Base-by-base conservation (phyloP, 805 yeast genomes). In the Jamesozyma rosinii region DNA sequence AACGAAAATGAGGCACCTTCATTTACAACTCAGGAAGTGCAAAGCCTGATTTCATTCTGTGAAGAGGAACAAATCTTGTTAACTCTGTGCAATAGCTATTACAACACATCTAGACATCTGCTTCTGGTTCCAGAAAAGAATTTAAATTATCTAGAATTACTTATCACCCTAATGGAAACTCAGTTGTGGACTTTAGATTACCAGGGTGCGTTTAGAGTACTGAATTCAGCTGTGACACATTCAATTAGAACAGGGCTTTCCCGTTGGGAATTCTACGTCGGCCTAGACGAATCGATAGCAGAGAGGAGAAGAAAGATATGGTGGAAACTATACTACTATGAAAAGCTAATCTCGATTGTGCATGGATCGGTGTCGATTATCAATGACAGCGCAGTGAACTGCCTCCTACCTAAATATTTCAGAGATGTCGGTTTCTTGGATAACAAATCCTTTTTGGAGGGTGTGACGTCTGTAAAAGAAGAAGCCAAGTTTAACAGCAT, bases 191-290 rank as follows among this genome's bases (percentile, higher is more conserved):
- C 53, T 27, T 51, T 52, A 3, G 63, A 59, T 39, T 43, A 38
- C 19, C 51, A 52, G 37, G 57, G 56, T 2, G 46, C 48, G 27
- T 49, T 47, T 24, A 54, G 50, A 35, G 55, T 57, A 2, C 35
- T 55, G n/a, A 50, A 48, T 1, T 49, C 52, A 15, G 57, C 58
- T 1, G 37, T 54, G 2, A 49, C 50, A 29, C 50, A 52, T 37
- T 58, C 63, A 4, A 42, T 46, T 14, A 49, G 41, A n/a, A 42
- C 53, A 40, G 66, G 66, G 4, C 44, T 61, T 3, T 48, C 53
- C 9, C 51, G 63, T 15, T 62, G 66, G 66, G 66, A 62, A 38
- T 58, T 43, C 40, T 59, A 59, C 42, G 58, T 59, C n/a, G 64
- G 64, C 5, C 38, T 61, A 41, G 57, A 55, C 38, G 64, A 61